phyloP scores from a whole-genome alignment of 768 basidiomycete genomes.

The Candolleomyces eurysporus region DNA sequence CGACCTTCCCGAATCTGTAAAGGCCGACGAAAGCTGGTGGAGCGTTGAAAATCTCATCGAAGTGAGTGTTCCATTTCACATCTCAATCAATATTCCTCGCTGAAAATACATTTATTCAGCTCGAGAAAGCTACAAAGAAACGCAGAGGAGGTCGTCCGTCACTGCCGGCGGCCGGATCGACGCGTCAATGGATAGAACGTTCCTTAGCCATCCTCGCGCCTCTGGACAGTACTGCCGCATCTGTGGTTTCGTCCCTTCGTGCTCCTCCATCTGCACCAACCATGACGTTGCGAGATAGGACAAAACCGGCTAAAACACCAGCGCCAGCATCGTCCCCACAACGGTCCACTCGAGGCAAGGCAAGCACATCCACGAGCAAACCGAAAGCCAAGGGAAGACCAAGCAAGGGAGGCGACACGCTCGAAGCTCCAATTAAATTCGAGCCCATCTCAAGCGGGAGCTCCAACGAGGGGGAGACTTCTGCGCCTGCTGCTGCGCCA shows the following conservation, averaged over 20 bases:
- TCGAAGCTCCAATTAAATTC: not conserved
- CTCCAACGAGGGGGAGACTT: slow-evolving; percentile 11
- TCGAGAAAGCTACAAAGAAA: slow-evolving; percentile 66
- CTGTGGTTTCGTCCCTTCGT: slow-evolving; percentile 9
- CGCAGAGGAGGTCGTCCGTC: slow-evolving; percentile 50
- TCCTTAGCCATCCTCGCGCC: slow-evolving; percentile 47
- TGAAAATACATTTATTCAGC: slow-evolving; percentile 31
- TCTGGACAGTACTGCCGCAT: slow-evolving; percentile 33
- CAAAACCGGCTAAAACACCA: slow-evolving; percentile 35
- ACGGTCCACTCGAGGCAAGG: slow-evolving; percentile 5
- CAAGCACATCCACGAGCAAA: not conserved
- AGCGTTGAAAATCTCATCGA: slow-evolving; percentile 52
- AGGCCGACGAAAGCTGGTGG: slow-evolving; percentile 66
- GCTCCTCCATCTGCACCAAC: slow-evolving; percentile 30
- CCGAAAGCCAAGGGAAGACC: slow-evolving; percentile 3
- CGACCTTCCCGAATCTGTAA: slow-evolving; percentile 24
- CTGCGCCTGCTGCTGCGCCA: slow-evolving; percentile 7
- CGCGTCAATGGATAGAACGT: slow-evolving; percentile 59
- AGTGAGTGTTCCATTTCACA: slow-evolving; percentile 34
- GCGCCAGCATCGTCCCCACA: slow-evolving; percentile 2
- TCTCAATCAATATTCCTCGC: not conserved
- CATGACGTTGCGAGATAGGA: slow-evolving; percentile 52
- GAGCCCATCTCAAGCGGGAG: slow-evolving; percentile 13
- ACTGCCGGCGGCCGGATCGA: slow-evolving; percentile 25
- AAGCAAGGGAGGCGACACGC: not conserved